Evolutionary conservation across 2,329 filamentous ascomycete species (phyloP), one percentile per base, ranked within the genome.

Genomic region (Hymenoscyphus fructigenus): DNA sequence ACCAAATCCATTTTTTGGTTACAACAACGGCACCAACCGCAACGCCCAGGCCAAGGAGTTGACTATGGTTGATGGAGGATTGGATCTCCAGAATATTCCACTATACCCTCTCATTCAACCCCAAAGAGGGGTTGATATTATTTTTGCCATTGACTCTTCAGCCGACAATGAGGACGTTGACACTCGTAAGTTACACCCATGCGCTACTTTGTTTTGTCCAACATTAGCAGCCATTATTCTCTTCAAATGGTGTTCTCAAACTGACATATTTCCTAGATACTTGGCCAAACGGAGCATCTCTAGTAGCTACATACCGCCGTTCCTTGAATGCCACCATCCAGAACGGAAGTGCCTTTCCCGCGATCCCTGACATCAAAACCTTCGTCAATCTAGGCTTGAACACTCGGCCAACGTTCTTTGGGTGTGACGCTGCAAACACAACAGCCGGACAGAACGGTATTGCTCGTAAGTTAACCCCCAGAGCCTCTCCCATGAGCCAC

Each of bases 321-420:
- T 88, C 85, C 57, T 76, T 83, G 53, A 83, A 84, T 67, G 66
- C 74, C 29, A 81, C 80, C 9, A 85, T 89, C 63, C 78, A 81
- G 55, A 92, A 93, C 74, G 85, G 85, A 60, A 92, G 88, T 1
- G 79, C 83, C 0, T 95, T 95, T 79, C 91, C 91, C 0, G 77
- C 83, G 1, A 80, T 95, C 0, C 92, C 91, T 0, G 89, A 91
- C 67, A 79, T 84, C 60, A 91, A 93, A 77, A 93, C 91, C 0
- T 92, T 95, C 74, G 81, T 94, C 69, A 93, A 93, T 75, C 81
- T 91, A 0, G 89, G 89, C 3, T 79, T 94, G 5, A 94, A 93
- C 81, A 84, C 81, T 65, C 83, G 83, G 4, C 92, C 91, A 0
- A 89, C 89, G 0, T 93, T 95, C 81, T 95, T 95, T 74, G 91